Base-by-base conservation (phyloP, 345 rosid species). In the Gossypium stocksii region DNA sequence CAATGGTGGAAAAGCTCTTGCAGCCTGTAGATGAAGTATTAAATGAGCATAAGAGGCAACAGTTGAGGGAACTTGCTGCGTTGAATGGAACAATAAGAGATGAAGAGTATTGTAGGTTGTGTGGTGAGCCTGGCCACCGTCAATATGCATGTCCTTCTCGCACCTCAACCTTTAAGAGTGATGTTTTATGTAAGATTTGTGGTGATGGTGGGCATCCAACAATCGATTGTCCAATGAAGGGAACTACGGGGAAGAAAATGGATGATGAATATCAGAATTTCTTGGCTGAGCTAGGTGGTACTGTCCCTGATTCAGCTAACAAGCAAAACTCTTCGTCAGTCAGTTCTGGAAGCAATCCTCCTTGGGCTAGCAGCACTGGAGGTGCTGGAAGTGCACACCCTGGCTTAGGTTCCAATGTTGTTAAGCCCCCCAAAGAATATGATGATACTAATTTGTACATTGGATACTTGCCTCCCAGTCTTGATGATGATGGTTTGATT, bases 161-260 rank as follows among this genome's bases (percentile, higher is more conserved):
- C 43, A 82, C 87, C 9, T 88, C 91, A 19, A 93, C 98, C n/a
- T 96, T 95, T 77, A 93, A 96, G 76, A 91, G 98, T 81, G 99
- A 86, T 79, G 99, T 96, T 67, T 97, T 90, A 72, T 93, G 99
- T 78, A 93, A 93, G 89, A 93, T 91, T n/a, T 93, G 99, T 73
- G 91, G 98, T 83, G 99, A 96, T 85, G 97, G 93, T 76, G 98
- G 99, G 61, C 99, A 96, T 70, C 99, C 99, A 7, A 96, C 98
- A 1, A 96, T 93, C 63, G 98, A 96, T 85, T 96, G 99, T 75
- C 99, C 97, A 2, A 85, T 93, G 76, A 96, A 96, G 87, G 97
- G 97, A 72, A 86, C 98, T 11, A 84, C 86, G 0, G 95, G 99
- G 58, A 93, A 96, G 90, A 96, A 90, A 78, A 96, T 91, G 99